A percentile compares a stretch with the other conserved stretches of the same genome.
Conservation (phyloP, 1,284 basidiomycete species). For the Pascua sp. region DNA sequence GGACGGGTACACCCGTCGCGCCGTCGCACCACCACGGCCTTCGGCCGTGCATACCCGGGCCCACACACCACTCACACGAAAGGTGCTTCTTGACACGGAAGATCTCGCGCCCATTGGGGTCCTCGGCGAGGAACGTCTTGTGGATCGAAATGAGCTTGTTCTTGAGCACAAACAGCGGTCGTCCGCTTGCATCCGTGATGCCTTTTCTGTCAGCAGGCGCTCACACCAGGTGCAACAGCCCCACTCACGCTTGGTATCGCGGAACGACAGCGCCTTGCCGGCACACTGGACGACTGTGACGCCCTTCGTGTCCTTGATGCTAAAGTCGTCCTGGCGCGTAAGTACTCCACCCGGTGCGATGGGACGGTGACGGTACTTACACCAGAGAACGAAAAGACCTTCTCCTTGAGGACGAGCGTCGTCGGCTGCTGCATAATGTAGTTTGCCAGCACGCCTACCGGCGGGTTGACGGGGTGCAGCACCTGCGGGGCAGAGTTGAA, state of each 20-base stretch:
- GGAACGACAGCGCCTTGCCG: conserved; percentile 36
- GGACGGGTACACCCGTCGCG: too few relatives aligned
- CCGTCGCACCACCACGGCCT: too few relatives aligned
- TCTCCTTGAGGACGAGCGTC: conserved; percentile 43
- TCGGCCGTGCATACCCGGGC: too few relatives aligned
- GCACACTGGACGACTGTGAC: conserved; percentile 31
- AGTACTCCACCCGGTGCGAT: not conserved
- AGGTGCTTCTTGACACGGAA: conserved; percentile 38
- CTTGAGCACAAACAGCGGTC: conserved; percentile 35
- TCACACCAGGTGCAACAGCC: not conserved
- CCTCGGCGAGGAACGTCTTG: conserved; percentile 35
- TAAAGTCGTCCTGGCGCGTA: conserved; percentile 41
- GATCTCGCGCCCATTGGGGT: conserved; percentile 29
- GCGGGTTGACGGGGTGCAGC: conserved; percentile 38
- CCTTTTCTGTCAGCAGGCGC: conserved; percentile 21
- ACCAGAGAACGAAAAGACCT: conserved; percentile 40
- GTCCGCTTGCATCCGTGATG: conserved; percentile 38
- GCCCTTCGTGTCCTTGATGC: conserved; percentile 40
- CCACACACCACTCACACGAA: conserved; percentile 24
- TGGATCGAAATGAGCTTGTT: conserved; percentile 37
- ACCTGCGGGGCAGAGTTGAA: conserved; percentile 17
- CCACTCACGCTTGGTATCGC: conserved; percentile 42
- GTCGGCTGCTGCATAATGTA: conserved; percentile 32
- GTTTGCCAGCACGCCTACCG: conserved; percentile 34
- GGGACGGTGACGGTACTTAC: conserved; percentile 16